phyloP scores from a whole-genome alignment of 768 basidiomycete species.

The Leucosporidium yakuticum region DNA sequence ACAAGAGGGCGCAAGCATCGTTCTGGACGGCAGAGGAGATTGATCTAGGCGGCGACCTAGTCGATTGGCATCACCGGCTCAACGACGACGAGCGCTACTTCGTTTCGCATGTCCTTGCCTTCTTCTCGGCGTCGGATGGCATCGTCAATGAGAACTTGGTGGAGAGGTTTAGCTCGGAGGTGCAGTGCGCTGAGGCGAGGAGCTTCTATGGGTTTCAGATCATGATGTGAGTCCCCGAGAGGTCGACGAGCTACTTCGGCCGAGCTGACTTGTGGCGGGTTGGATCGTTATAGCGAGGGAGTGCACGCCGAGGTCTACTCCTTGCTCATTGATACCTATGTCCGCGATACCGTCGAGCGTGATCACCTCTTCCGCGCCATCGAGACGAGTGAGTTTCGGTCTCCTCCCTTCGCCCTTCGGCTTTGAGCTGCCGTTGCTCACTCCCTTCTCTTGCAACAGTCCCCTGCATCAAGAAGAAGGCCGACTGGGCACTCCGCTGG shows the following conservation, averaged over 20 bases:
- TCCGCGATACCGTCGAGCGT: conserved; percentile 69
- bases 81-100: conserved; percentile 56
- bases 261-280: neutral
- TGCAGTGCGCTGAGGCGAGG: conserved; percentile 78
- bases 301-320: conserved; percentile 95
- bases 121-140: conserved; percentile 90
- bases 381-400: conserved; percentile 55
- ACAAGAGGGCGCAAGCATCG: conserved; percentile 89
- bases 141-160: conserved; percentile 93
- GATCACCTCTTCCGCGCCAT: conserved; percentile 83
- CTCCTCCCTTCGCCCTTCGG: neutral
- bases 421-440: neutral
- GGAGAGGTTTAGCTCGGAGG: conserved; percentile 78
- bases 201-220: conserved; percentile 97
- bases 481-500: conserved; percentile 89
- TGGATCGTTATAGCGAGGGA: conserved; percentile 54
- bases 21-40: conserved; percentile 94
- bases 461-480: conserved; percentile 84
- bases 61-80: conserved; percentile 45
- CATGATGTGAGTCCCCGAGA: conserved; percentile 60
- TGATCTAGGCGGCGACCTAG: conserved; percentile 43
- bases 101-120: conserved; percentile 83
- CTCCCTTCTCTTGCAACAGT: conserved; percentile 41
- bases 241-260: neutral
- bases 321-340: conserved; percentile 84